phyloP scores from a whole-genome alignment of 345 rosid species.

The Citrus trifoliata region DNA sequence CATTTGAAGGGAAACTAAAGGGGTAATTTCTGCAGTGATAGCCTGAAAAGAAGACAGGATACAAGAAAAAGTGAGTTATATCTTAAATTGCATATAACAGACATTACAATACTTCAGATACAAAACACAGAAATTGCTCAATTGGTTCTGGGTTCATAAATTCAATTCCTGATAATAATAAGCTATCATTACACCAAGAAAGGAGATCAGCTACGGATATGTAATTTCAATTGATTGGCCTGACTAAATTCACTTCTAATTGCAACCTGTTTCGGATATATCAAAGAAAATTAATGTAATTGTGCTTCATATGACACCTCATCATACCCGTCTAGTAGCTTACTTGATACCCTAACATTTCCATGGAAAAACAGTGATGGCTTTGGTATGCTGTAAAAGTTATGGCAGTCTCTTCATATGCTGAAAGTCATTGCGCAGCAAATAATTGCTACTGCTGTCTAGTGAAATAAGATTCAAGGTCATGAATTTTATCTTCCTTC shows the following conservation, averaged over 20 bases:
- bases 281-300: not conserved
- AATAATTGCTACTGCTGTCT: not conserved
- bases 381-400: not conserved
- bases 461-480: no score
- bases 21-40: conserved; percentile 31
- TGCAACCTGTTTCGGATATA: not conserved
- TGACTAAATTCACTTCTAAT: not conserved
- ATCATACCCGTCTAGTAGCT: not conserved
- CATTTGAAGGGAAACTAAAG: conserved; percentile 47
- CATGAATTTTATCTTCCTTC: not conserved
- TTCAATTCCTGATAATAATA: not conserved
- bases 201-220: not conserved
- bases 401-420: not conserved
- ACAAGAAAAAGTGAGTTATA: conserved; percentile 1
- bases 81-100: not conserved
- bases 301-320: not conserved
- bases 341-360: not conserved
- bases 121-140: not conserved
- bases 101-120: not conserved
- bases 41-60: conserved; percentile 31
- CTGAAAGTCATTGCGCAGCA: not conserved
- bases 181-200: not conserved
- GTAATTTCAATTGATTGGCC: not conserved
- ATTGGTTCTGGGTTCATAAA: not conserved
- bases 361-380: not conserved